Evolutionary conservation across 331 rosid species (phyloP).

Genomic region (Dryas integrifolia): DNA sequence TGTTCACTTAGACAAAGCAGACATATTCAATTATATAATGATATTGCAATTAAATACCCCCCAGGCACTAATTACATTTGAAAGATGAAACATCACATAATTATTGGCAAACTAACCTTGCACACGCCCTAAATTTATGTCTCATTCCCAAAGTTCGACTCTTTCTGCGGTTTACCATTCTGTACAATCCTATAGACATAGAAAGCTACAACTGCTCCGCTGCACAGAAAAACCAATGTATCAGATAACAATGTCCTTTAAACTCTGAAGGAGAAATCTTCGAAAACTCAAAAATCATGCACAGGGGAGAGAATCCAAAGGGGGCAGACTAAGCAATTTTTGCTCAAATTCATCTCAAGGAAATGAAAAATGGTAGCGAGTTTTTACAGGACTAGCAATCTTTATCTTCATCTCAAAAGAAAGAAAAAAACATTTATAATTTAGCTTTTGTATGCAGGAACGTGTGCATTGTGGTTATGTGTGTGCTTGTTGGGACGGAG

Average conservation of each 20-base stretch:
- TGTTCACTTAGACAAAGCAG: not conserved
- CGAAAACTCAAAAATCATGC: not conserved
- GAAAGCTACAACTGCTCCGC: conserved; percentile 68
- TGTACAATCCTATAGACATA: conserved; percentile 55
- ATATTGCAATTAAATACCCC: not conserved
- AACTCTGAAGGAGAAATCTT: not conserved
- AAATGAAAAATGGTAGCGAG: not conserved
- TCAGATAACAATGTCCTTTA: not conserved
- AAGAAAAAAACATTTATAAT: not conserved
- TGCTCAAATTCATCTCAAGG: conserved; percentile 2
- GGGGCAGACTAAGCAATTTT: not conserved
- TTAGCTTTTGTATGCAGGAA: not conserved
- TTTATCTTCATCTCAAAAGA: not conserved
- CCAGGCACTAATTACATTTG: not conserved
- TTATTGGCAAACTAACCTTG: conserved; percentile 33
- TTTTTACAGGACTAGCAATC: not conserved
- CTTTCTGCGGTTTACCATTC: conserved; percentile 40
- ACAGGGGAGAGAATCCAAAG: not conserved
- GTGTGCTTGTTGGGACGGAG: not conserved
- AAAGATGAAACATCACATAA: not conserved
- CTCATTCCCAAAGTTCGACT: conserved; percentile 45
- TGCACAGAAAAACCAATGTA: conserved; percentile 39
- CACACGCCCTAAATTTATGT: conserved; percentile 34
- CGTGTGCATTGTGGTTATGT: not conserved
- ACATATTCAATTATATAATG: not conserved